phyloP scores from a whole-genome alignment of 495 filamentous ascomycete species.

The Filosporella fistucella region DNA sequence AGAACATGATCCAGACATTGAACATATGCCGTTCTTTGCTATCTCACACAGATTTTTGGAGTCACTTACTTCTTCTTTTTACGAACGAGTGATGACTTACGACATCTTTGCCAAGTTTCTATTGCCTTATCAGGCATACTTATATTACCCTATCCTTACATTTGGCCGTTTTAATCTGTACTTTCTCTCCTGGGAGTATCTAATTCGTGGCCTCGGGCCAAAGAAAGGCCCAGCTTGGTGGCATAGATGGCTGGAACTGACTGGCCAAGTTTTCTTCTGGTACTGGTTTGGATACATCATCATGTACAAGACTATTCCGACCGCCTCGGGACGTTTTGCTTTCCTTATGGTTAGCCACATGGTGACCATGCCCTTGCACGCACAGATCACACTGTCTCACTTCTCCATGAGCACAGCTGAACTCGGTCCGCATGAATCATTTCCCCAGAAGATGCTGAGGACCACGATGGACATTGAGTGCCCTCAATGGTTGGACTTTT shows the following conservation, averaged over 20 bases:
- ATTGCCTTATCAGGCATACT: constrained; percentile 72
- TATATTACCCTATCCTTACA: constrained; percentile 81
- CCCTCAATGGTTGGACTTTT: constrained; percentile 90
- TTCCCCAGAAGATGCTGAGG: constrained; percentile 93
- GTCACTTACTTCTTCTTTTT: constrained; percentile 78
- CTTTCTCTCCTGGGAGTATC: constrained; percentile 74
- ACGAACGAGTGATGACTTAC: constrained; percentile 80
- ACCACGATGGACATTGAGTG: constrained; percentile 99
- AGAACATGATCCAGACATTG: constrained; percentile 96
- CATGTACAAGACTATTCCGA: constrained; percentile 71
- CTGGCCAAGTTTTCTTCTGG: constrained; percentile 87
- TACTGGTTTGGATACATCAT: constrained; percentile 88
- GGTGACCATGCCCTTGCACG: constrained; percentile 81
- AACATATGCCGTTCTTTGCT: constrained; percentile 95
- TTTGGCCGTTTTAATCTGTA: constrained; percentile 95
- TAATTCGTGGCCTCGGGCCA: constrained; percentile 72
- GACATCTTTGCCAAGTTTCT: constrained; percentile 70
- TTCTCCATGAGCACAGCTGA: constrained; percentile 97
- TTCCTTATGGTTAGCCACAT: constrained; percentile 87
- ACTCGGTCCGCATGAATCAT: constrained; percentile 80
- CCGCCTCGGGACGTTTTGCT: constrained; percentile 60
- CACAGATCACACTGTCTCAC: constrained; percentile 94
- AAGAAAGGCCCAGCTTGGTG: constrained; percentile 80
- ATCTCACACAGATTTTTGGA: constrained; percentile 81
- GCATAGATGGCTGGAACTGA: constrained; percentile 82